Conservation (phyloP, 371 early-diverging fungal species). For the Mucor velutinosus region DNA sequence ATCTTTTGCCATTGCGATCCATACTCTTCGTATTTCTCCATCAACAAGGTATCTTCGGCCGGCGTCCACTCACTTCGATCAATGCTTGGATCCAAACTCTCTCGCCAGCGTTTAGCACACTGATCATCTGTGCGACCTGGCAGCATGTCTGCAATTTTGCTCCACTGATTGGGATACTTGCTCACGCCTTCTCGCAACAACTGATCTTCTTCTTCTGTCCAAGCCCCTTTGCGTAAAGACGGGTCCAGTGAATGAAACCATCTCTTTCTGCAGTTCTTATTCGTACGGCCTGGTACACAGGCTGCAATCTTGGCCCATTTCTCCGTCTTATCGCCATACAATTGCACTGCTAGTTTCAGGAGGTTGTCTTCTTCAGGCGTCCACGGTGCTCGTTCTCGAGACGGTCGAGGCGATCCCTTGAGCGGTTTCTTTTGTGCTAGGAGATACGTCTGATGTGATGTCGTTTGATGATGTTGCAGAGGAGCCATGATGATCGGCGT, state of each 20-base stretch:
- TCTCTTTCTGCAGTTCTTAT: slow-evolving; percentile 80
- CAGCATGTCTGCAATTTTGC: slow-evolving; percentile 77
- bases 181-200: slow-evolving; percentile 69
- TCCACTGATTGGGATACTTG: slow-evolving; percentile 75
- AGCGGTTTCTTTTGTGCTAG: slow-evolving; percentile 20
- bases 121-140: slow-evolving; percentile 84
- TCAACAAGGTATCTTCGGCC: slow-evolving; percentile 71
- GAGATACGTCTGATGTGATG: slow-evolving; percentile 23
- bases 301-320: slow-evolving; percentile 83
- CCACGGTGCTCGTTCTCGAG: slow-evolving; percentile 60
- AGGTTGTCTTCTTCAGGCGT: slow-evolving; percentile 75
- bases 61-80: slow-evolving; percentile 78
- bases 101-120: slow-evolving; percentile 83
- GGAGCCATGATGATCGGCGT: slow-evolving; percentile 25
- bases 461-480: slow-evolving; percentile 16
- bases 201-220: slow-evolving; percentile 80
- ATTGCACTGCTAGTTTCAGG: slow-evolving; percentile 68
- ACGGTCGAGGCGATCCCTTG: slow-evolving; percentile 12
- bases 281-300: slow-evolving; percentile 79
- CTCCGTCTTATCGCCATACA: slow-evolving; percentile 80
- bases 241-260: slow-evolving; percentile 87
- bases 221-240: slow-evolving; percentile 73
- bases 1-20: slow-evolving; percentile 88
- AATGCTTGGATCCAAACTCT: slow-evolving; percentile 78
- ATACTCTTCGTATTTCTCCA: slow-evolving; percentile 65